Evolutionary conservation across 768 basidiomycete genomes (phyloP).

Genomic region (Pisolithus microcarpus): DNA sequence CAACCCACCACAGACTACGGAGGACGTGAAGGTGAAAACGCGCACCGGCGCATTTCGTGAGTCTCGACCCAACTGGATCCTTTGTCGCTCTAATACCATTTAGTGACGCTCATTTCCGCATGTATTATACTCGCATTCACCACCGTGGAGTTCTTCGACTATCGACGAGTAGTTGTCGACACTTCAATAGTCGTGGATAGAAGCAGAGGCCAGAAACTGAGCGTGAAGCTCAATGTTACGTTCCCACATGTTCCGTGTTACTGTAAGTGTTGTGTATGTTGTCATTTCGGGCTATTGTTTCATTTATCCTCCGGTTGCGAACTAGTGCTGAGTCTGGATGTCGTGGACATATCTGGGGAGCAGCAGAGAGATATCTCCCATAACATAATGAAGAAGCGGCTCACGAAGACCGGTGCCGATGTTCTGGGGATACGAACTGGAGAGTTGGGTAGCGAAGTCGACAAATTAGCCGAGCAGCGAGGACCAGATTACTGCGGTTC

Average conservation of each 20-base stretch:
- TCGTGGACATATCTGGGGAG: conserved; percentile 98
- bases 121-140: conserved; percentile 90
- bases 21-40: conserved; percentile 99
- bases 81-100: conserved; percentile 1
- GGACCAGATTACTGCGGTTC: conserved; percentile 80
- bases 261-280: conserved; percentile 46
- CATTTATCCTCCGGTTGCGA: neutral
- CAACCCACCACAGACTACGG: conserved; percentile 68
- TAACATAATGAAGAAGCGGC: conserved; percentile 77
- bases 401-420: conserved; percentile 51
- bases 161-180: conserved; percentile 77
- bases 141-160: conserved; percentile 93
- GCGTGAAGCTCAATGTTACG: conserved; percentile 85
- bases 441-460: conserved; percentile 82
- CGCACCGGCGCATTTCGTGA: conserved; percentile 84
- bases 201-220: conserved; percentile 90
- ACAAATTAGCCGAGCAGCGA: conserved; percentile 62
- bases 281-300: neutral
- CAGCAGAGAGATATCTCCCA: conserved; percentile 87
- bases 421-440: conserved; percentile 49
- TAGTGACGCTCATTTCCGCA: conserved; percentile 88
- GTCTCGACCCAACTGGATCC: conserved; percentile 25
- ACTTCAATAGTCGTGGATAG: conserved; percentile 93
- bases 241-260: conserved; percentile 98
- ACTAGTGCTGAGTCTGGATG: conserved; percentile 87